Conservation (phyloP, 768 basidiomycete genomes). For the Rhizopogon salebrosus region DNA sequence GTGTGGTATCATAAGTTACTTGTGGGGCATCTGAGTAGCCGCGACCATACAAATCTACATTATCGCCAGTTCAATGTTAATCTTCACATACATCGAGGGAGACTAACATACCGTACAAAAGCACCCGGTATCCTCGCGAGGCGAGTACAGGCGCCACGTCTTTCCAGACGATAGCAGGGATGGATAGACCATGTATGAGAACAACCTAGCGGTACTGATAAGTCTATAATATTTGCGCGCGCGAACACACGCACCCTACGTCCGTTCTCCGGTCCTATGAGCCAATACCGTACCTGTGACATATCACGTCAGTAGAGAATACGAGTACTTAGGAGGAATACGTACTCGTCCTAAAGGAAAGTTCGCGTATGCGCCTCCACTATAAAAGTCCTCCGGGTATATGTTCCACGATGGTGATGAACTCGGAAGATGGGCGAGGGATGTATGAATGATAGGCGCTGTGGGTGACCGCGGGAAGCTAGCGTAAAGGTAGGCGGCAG, state of each 20-base stretch:
- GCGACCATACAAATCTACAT: constrained; percentile 70
- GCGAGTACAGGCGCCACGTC: constrained; percentile 65
- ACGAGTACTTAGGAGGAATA: constrained; percentile 7
- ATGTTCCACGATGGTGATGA: constrained; percentile 58
- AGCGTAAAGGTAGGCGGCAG: constrained; percentile 54
- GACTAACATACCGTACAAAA: constrained; percentile 58
- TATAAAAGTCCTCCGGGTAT: constrained; percentile 68
- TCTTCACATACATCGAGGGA: not conserved
- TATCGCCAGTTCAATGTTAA: constrained; percentile 1
- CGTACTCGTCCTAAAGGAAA: constrained; percentile 63
- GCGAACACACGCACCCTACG: constrained; percentile 42
- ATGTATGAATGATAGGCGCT: constrained; percentile 45
- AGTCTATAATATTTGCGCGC: not conserved
- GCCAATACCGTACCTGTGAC: constrained; percentile 67
- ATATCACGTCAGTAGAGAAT: not conserved
- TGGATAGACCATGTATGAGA: constrained; percentile 72
- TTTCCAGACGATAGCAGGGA: constrained; percentile 74
- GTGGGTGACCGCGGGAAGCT: constrained; percentile 60
- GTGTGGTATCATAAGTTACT: constrained; percentile 54
- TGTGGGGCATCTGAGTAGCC: constrained; percentile 81
- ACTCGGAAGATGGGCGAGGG: constrained; percentile 54
- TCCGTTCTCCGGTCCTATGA: constrained; percentile 66
- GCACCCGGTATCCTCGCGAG: constrained; percentile 61
- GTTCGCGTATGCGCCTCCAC: constrained; percentile 52
- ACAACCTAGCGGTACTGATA: constrained; percentile 45